Percentiles rank a stretch among this genome's conserved stretches.
Evolutionary conservation across 805 yeast genomes (phyloP).

Genomic region (Spathaspora sp.): DNA sequence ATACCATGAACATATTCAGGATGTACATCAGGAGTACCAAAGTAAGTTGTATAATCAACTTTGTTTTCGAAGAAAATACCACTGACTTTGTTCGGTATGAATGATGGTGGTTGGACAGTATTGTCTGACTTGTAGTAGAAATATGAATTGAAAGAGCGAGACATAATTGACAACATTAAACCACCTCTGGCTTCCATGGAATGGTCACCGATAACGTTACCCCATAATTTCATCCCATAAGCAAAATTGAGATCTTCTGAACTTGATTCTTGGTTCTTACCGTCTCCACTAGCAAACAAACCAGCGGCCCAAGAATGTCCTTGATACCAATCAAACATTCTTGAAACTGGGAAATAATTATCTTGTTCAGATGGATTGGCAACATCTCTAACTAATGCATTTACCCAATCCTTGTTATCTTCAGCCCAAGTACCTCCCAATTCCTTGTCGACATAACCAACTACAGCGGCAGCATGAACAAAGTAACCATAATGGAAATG

Average conservation of each 20-base stretch:
- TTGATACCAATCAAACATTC: constrained; percentile 71
- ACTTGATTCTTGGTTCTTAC: constrained; percentile 70
- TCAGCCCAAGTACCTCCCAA: constrained; percentile 54
- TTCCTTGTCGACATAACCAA: constrained; percentile 60
- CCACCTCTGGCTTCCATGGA: constrained; percentile 55
- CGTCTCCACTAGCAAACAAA: constrained; percentile 64
- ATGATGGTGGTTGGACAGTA: constrained; percentile 47
- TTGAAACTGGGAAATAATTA: constrained; percentile 60
- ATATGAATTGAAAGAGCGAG: constrained; percentile 50
- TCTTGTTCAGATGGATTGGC: constrained; percentile 60
- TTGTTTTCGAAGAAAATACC: constrained; percentile 75
- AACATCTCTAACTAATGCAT: constrained; percentile 60
- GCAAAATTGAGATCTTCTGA: constrained; percentile 73
- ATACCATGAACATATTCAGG: constrained; percentile 72
- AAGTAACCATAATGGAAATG: constrained; percentile 87
- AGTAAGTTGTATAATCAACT: constrained; percentile 68
- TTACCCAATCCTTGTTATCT: constrained; percentile 51
- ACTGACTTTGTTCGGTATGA: constrained; percentile 60
- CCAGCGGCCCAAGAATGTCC: constrained; percentile 84
- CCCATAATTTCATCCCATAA: constrained; percentile 70
- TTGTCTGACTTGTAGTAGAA: constrained; percentile 52
- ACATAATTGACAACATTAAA: constrained; percentile 60
- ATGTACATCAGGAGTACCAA: constrained; percentile 43
- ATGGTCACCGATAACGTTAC: constrained; percentile 51
- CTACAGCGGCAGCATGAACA: constrained; percentile 77